Conservation (phyloP, 2,329 filamentous ascomycete species). For the Zasmidium citrigriseum region DNA sequence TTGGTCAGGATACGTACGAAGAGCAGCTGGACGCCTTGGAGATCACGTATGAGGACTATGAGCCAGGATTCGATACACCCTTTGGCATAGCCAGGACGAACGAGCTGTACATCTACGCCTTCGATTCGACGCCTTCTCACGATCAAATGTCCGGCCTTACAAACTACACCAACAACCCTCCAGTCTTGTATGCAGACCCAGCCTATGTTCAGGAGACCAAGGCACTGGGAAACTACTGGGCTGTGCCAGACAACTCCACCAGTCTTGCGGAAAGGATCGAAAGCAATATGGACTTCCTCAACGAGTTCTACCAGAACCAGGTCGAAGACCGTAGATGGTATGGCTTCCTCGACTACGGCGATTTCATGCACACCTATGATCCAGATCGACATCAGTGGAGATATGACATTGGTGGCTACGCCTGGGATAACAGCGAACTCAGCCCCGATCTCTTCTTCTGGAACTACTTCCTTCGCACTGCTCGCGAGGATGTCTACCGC, state of each 20-base stretch:
- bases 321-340: conserved; percentile 63
- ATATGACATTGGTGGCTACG: conserved; percentile 65
- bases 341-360: conserved; percentile 64
- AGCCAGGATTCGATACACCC: conserved; percentile 56
- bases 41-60: conserved; percentile 66
- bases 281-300: conserved; percentile 56
- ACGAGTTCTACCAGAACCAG: conserved; percentile 58
- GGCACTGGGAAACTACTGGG: conserved; percentile 60
- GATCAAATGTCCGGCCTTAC: conserved; percentile 49
- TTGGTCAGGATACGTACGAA: conserved; percentile 57
- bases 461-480: conserved; percentile 63
- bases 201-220: conserved; percentile 54
- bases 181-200: conserved; percentile 52
- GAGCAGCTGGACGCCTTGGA: conserved; percentile 62
- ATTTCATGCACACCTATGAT: conserved; percentile 66
- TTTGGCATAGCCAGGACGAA: conserved; percentile 61
- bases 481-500: conserved; percentile 58
- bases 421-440: conserved; percentile 66
- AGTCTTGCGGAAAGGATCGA: conserved; percentile 47
- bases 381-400: conserved; percentile 60
- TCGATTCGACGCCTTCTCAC: conserved; percentile 54
- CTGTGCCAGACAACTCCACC: conserved; percentile 37
- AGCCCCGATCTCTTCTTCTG: conserved; percentile 65
- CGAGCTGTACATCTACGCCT: conserved; percentile 54
- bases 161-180: conserved; percentile 53